Evolutionary conservation across 768 basidiomycete genomes (phyloP).

Genomic region (Russula compacta): DNA sequence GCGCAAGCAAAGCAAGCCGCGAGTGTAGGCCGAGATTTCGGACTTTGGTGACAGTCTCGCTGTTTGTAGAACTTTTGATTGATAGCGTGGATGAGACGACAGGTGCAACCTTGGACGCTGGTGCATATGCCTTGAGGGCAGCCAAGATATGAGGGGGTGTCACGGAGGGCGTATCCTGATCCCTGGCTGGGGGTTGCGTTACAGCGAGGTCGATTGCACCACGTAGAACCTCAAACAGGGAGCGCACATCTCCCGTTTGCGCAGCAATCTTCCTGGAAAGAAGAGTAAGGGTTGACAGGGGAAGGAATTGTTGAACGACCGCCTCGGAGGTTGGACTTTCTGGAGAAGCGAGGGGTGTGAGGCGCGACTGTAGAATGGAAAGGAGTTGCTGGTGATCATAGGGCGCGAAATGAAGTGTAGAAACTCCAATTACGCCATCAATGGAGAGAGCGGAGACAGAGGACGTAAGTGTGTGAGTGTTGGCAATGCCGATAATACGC

Average conservation of each 20-base stretch:
- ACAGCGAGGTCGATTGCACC: conserved; percentile 65
- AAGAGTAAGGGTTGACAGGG: conserved; percentile 52
- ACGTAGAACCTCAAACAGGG: conserved; percentile 70
- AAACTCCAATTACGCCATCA: conserved; percentile 29
- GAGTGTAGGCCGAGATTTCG: conserved; percentile 64
- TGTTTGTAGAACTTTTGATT: conserved; percentile 29
- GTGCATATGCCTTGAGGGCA: conserved; percentile 63
- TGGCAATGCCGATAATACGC: conserved; percentile 78
- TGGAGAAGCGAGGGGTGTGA: conserved; percentile 39
- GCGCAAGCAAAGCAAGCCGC: conserved; percentile 55
- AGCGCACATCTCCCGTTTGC: conserved; percentile 75
- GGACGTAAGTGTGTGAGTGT: conserved; percentile 76
- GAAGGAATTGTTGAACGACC: conserved; percentile 45
- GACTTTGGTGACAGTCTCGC: conserved; percentile 59
- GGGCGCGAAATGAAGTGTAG: conserved; percentile 72
- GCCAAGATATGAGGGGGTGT: conserved; percentile 61
- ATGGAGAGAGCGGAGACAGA: conserved; percentile 33
- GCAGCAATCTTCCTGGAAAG: conserved; percentile 76
- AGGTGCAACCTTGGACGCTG: conserved; percentile 28
- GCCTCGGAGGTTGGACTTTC: conserved; percentile 20
- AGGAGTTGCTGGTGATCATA: conserved; percentile 68
- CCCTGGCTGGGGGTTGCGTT: conserved; percentile 19
- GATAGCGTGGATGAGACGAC: conserved; percentile 27
- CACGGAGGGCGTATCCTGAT: conserved; percentile 33
- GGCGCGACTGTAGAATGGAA: conserved; percentile 55